Conservation (phyloP, 768 basidiomycete genomes). For the Fomitopsis pulvina region DNA sequence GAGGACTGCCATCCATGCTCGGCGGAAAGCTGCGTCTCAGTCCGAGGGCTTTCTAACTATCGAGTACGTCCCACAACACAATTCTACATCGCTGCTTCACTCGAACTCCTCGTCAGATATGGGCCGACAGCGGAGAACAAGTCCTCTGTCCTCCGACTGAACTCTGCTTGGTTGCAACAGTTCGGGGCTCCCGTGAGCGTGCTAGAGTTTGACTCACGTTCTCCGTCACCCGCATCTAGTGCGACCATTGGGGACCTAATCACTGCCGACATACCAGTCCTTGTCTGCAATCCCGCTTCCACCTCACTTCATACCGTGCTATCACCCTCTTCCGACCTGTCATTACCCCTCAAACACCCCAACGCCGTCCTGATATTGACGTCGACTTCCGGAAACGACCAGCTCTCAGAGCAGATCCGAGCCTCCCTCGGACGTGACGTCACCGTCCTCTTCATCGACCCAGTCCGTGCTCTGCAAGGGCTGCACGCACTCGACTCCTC, state of each 20-base stretch:
- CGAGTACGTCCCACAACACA: conserved; percentile 5
- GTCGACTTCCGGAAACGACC: conserved; percentile 13
- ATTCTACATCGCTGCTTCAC: neutral
- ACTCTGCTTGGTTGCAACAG: conserved; percentile 50
- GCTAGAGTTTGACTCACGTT: conserved; percentile 17
- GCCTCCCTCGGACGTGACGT: conserved; percentile 23
- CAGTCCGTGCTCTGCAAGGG: conserved; percentile 50
- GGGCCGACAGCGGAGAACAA: conserved; percentile 4
- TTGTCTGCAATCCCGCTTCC: conserved; percentile 56
- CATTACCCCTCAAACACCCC: conserved; percentile 21
- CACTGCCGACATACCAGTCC: conserved; percentile 54
- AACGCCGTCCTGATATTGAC: conserved; percentile 24
- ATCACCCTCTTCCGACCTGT: conserved; percentile 4
- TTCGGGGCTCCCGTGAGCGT: conserved; percentile 37
- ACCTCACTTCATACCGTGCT: conserved; percentile 37
- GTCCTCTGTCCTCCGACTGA: conserved; percentile 21
- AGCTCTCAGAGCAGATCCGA: conserved; percentile 11
- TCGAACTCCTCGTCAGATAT: conserved; percentile 4
- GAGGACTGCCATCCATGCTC: conserved; percentile 35
- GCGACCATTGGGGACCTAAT: conserved; percentile 14
- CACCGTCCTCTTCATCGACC: conserved; percentile 47
- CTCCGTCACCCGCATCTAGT: conserved; percentile 3
- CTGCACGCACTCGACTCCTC: conserved; percentile 40
- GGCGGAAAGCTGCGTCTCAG: conserved; percentile 31
- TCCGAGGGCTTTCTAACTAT: conserved; percentile 5